Conservation (phyloP, 2,329 filamentous ascomycete genomes). For the Diaporthe batatas region DNA sequence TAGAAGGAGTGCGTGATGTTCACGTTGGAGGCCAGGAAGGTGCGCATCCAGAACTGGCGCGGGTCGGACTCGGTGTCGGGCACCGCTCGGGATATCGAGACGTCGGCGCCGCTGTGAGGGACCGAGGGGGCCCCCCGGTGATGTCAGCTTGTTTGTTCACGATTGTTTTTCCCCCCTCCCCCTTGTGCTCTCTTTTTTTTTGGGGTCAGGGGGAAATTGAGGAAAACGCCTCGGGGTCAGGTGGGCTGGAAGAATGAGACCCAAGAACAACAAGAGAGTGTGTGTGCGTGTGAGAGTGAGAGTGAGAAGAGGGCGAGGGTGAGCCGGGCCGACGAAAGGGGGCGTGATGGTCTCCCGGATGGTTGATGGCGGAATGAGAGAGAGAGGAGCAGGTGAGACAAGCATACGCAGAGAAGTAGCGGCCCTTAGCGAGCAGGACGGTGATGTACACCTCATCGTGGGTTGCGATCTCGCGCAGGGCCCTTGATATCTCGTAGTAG, state of each 20-base stretch:
- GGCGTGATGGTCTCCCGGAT: not conserved
- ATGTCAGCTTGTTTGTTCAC: conserved; percentile 3
- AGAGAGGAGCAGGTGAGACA: conserved; percentile 20
- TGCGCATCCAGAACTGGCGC: conserved; percentile 71
- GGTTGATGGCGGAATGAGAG: conserved; percentile 21
- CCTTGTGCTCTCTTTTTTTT: not conserved
- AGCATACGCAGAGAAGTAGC: conserved; percentile 86
- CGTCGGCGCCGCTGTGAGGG: conserved; percentile 80
- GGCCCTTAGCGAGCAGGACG: conserved; percentile 85
- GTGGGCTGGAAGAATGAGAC: conserved; percentile 28
- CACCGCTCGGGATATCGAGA: conserved; percentile 66
- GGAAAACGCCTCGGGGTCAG: conserved; percentile 8
- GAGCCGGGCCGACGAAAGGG: conserved; percentile 6
- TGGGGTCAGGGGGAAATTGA: not conserved
- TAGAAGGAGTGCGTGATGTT: conserved; percentile 92
- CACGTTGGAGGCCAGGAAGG: conserved; percentile 88
- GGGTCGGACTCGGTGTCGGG: conserved; percentile 54
- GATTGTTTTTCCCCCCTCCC: not conserved
- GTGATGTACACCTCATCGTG: conserved; percentile 88
- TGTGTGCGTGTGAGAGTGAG: not conserved
- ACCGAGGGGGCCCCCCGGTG: conserved; percentile 4
- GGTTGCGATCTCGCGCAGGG: conserved; percentile 81
- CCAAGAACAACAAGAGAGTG: not conserved
- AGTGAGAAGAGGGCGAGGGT: conserved; percentile 26
- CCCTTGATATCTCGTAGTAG: conserved; percentile 83